A percentile compares a stretch with the other conserved stretches of the same genome.
Evolutionary conservation across 2,329 filamentous ascomycete species (phyloP).

Genomic region (Scleromitrula shiraiana): DNA sequence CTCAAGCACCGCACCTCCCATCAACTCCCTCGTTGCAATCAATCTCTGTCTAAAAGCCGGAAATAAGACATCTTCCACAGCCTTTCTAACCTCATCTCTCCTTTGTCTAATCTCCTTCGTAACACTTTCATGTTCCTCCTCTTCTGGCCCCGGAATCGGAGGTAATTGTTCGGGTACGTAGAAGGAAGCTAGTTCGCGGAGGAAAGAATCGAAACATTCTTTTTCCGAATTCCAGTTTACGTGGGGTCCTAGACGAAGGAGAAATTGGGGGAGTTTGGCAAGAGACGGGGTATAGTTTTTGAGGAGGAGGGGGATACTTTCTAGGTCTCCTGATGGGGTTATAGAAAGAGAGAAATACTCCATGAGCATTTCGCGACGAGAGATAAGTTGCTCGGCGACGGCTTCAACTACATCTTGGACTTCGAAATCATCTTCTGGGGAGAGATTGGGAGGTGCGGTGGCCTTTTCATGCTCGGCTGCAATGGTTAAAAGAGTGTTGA

Average conservation of each 20-base stretch:
- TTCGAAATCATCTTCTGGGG: constrained; percentile 48
- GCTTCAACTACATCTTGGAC: constrained; percentile 56
- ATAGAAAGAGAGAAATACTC: constrained; percentile 92
- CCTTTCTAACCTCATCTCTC: constrained; percentile 61
- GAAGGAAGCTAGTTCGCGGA: constrained; percentile 81
- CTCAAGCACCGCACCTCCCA: constrained; percentile 70
- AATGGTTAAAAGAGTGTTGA: constrained; percentile 63
- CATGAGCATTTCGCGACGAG: constrained; percentile 73
- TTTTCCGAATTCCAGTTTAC: constrained; percentile 84
- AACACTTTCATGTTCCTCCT: constrained; percentile 30
- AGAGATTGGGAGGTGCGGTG: constrained; percentile 26
- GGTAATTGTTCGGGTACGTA: constrained; percentile 86
- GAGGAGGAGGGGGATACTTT: constrained; percentile 73
- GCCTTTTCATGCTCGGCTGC: constrained; percentile 64
- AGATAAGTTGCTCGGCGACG: constrained; percentile 62
- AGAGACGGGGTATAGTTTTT: constrained; percentile 84
- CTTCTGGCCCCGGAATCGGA: constrained; percentile 32
- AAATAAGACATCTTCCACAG: constrained; percentile 80
- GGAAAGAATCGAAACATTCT: constrained; percentile 73
- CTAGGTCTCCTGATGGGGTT: constrained; percentile 65
- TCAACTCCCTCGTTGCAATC: constrained; percentile 70
- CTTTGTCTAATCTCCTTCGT: constrained; percentile 46
- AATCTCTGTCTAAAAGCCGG: constrained; percentile 78
- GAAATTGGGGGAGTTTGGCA: constrained; percentile 79
- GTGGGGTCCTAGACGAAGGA: constrained; percentile 79